A percentile compares a stretch with the other conserved stretches of the same genome.
Conservation (phyloP, 306 rosid species). For the Vicia villosa region DNA sequence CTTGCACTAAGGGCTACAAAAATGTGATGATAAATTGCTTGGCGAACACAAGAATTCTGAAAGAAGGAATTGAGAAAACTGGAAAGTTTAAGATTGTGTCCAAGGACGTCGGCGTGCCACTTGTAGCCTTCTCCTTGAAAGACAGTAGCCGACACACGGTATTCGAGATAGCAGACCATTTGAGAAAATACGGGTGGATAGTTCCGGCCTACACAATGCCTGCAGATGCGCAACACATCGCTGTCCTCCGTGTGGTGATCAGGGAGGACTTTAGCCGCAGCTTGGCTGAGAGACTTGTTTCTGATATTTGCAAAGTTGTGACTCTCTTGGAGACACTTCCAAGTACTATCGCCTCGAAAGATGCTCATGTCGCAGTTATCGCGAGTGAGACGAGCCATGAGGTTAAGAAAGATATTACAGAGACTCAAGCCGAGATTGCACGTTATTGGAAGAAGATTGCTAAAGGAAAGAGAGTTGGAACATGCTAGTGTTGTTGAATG, state of each 20-base stretch:
- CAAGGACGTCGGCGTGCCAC: slow-evolving; percentile 80
- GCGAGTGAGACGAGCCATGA: slow-evolving; percentile 44
- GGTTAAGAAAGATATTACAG: slow-evolving; percentile 46
- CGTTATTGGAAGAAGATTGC: slow-evolving; percentile 59
- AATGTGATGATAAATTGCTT: slow-evolving; percentile 74
- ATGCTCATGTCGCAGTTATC: slow-evolving; percentile 51
- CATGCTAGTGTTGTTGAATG: slow-evolving; percentile 50
- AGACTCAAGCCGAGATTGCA: slow-evolving; percentile 45
- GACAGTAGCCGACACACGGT: slow-evolving; percentile 77
- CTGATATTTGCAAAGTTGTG: slow-evolving; percentile 69
- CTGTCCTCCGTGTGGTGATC: slow-evolving; percentile 80
- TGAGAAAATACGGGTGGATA: slow-evolving; percentile 77
- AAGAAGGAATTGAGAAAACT: slow-evolving; percentile 60
- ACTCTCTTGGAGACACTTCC: slow-evolving; percentile 58
- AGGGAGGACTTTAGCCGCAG: slow-evolving; percentile 86
- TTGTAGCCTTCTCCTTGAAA: slow-evolving; percentile 77
- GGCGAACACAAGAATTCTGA: slow-evolving; percentile 56
- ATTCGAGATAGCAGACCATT: slow-evolving; percentile 68
- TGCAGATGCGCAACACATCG: slow-evolving; percentile 59
- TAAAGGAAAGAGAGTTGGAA: slow-evolving; percentile 59
- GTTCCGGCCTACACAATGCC: slow-evolving; percentile 98
- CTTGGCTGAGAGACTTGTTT: slow-evolving; percentile 71
- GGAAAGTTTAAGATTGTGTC: slow-evolving; percentile 72
- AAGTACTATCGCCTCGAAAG: slow-evolving; percentile 24
- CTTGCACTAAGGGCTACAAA: slow-evolving; percentile 66